Base-by-base conservation (phyloP, 1,284 basidiomycete species). In the Blastosporella zonata region DNA sequence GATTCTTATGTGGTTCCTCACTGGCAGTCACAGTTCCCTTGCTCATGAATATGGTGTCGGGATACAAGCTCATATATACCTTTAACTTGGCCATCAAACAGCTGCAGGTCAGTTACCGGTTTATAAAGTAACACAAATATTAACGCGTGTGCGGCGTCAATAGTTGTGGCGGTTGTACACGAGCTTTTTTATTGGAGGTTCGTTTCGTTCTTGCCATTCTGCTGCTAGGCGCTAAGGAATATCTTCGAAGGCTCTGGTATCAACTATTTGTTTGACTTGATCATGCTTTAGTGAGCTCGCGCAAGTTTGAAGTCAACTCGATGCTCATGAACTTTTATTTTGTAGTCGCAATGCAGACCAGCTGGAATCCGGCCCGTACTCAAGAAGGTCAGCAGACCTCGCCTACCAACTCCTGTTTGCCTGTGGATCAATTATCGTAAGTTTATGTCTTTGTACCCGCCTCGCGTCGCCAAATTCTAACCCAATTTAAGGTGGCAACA, bases 161-260 rank as follows among this genome's bases (percentile, higher is more conserved):
- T 63, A 94, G 82, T 21, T 94, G 42, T 93, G 90, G 88, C 75
- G 92, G 56, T 57, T 87, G 8, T 79, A 81, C 59, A 86, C 89
- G 1, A 83, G 81, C 42, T 87, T 93, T 73, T 90, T 93, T 62
- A 71, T 84, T 21, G 90, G 85, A 58, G 76, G 88, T 86, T 48
- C 66, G 79, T 69, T 17, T 1, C 36, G 50, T 13, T 18, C 20
- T 23, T 20, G 25, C 27, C 43, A 5, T 20, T 37, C n/a, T 33
- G 7, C 3, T 42, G 33, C 27, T 29, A 18, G 18, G 38, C 39
- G 17, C 29, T 40, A 37, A 21, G 8, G 15, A 49, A 23, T 13
- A n/a, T 23, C 18, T 12, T 20, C 27, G 9, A 52, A 86, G 86
- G 79, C 29, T 60, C 63, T 15, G 79, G 79, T 3, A 66, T 91